A percentile compares a stretch with the other conserved stretches of the same genome.
Conservation (phyloP, 768 basidiomycete genomes). For the Russula olivacea region DNA sequence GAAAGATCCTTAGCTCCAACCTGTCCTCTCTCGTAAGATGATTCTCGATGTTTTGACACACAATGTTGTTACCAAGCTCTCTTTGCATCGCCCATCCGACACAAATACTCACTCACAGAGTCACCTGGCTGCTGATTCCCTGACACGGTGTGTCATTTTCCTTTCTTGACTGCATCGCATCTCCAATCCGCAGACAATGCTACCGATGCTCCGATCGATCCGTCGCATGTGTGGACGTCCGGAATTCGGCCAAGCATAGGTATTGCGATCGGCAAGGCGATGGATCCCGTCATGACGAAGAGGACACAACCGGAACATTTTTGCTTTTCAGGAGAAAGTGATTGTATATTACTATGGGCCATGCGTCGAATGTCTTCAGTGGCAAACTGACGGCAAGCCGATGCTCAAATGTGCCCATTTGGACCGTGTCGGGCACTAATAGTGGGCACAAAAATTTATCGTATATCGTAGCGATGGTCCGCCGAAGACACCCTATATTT, state of each 20-base stretch:
- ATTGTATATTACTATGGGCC: background rate
- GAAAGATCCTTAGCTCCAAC: too few species aligned
- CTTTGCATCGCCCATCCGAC: background rate
- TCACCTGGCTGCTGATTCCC: too few species aligned
- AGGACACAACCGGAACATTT: background rate
- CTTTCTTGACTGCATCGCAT: background rate
- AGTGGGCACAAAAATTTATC: too few species aligned
- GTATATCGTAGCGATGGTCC: too few species aligned
- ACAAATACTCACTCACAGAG: too few species aligned
- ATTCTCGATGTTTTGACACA: too few species aligned
- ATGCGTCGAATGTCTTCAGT: background rate
- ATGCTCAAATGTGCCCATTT: background rate
- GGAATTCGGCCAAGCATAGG: background rate
- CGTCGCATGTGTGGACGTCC: background rate
- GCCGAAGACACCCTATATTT: too few species aligned
- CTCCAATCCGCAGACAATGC: too few species aligned
- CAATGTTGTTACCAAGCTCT: background rate
- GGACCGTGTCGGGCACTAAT: too few species aligned
- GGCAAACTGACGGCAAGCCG: too few species aligned
- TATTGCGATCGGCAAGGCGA: background rate
- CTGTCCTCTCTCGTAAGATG: too few species aligned
- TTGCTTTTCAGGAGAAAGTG: background rate
- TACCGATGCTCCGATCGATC: too few species aligned
- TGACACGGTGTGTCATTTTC: background rate
- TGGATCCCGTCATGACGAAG: background rate